Percentiles rank a stretch among this genome's conserved stretches.
Conservation (phyloP, 176 grass and related monocot genomes). For the Bromus sterilis region DNA sequence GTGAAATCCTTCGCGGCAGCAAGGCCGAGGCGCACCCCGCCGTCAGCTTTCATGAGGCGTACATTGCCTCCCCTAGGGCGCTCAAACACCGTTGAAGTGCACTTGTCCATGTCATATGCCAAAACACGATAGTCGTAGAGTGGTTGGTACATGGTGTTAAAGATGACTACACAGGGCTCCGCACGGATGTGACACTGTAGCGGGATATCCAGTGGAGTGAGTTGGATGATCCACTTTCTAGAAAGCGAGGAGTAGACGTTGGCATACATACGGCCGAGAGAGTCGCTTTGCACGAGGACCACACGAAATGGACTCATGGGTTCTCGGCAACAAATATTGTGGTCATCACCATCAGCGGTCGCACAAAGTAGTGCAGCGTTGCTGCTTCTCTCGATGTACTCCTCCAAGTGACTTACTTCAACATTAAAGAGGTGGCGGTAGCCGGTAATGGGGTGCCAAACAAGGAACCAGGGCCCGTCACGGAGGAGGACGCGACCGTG, state of each 20-base stretch:
- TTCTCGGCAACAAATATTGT: not conserved
- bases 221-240: not conserved
- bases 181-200: not conserved
- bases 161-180: not conserved
- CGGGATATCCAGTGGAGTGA: not conserved
- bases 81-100: not conserved
- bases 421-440: not conserved
- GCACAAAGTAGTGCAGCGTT: not conserved
- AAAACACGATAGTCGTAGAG: not conserved
- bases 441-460: not conserved
- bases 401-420: not conserved
- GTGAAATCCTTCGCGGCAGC: conserved; percentile 11
- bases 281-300: not conserved
- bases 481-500: not conserved
- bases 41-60: conserved; percentile 11
- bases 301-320: not conserved
- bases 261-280: not conserved
- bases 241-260: not conserved
- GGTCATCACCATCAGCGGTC: not conserved
- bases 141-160: not conserved
- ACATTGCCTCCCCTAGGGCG: conserved; percentile 1
- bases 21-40: conserved; percentile 18
- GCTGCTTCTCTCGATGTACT: not conserved
- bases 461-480: not conserved
- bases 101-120: not conserved